Evolutionary conservation across 2,329 filamentous ascomycete species (phyloP), one percentile per base, ranked within the genome.

Genomic region (Fonsecaea monophora): DNA sequence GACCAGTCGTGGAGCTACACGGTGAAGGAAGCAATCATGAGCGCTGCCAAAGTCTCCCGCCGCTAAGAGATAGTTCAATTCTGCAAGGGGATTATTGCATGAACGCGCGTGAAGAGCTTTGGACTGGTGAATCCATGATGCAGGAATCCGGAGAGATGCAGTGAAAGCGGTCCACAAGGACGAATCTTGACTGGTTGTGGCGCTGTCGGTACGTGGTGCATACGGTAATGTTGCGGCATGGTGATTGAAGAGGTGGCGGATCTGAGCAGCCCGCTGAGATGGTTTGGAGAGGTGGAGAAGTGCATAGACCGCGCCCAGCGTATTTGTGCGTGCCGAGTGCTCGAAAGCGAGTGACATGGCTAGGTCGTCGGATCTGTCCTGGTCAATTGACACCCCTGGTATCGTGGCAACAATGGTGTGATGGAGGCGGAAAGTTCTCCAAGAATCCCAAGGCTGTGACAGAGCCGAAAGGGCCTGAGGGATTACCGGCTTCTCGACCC

Each of bases 391-490:
- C 12, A 86, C 82, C 58, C 86, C 71, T 78, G 83, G 73, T 82
- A 82, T 66, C 82, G 83, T 35, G 79, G 83, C 62, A 7, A 77
- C 79, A 64, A 64, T 93, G 82, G 88, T 86, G 68, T 90, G 89
- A 64, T 91, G 89, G 13, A 99, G 84, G 77, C 97, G 94, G 89
- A 95, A 99, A 38, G 87, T 88, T 13, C 97, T 81, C 10, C 93
- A 87, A 71, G 89, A 87, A 71, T 94, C 89, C 58, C 96, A 81
- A 3, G 90, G 88, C 38, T 91, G 90, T 12, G 92, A 92, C 73
- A 92, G 88, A 0, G 93, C 91, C 13, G 89, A 86, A 37, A 97
- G 81, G 15, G 93, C 84, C 40, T 89, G 86, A 72, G 92, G 91
- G 2, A 96, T 75, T 53, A 77, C 71, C 32, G 78, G 60, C n/a